Base-by-base conservation (phyloP, 2,329 filamentous ascomycete species). In the Trichoderma simmonsii region DNA sequence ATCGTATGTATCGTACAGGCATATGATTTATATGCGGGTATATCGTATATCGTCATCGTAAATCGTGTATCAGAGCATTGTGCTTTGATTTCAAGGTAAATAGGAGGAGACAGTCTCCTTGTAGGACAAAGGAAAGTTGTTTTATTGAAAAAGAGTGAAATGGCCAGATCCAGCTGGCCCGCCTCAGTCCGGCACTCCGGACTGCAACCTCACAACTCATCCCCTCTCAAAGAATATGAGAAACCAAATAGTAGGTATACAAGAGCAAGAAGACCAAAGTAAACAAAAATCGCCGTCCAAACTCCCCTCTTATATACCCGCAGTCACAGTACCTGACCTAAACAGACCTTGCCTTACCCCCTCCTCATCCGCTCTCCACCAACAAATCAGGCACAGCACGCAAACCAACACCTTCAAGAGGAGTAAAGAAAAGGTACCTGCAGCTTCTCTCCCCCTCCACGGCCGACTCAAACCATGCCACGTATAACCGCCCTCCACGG, bases 401-500 rank as follows among this genome's bases (percentile, higher is more conserved):
- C 63, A 54, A 66, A 56, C 57, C 57, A 62, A 61, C 57, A n/a
- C 2, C 60, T 1, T 21, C 28, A 30, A 36, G 7, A 48, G 3
- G 12, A 32, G n/a, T n/a, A 21, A 24, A 15, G 24, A 48, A 60
- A 48, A 68, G 65, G 65, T 68, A 68, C 65, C 65, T 68, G 67
- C 67, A 61, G 57, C 67, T 63, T n/a, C 9, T 21, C 11, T 6
- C 43, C 43, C 39, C 32, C n/a, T 30, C 32, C 57, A 70, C 26
- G 30, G 30, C 48, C 68, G 60, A 71, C 68, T 64, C 59, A 71
- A 63, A 21, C 48, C 48, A 54, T 64, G 59, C 68, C 68, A 71
- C 59, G 68, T 71, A 68, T 36, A 68, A 60, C 65, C 7, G 18
- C 56, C 12, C 15, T 26, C 64, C 51, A 8, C 51, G 64, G 51